These are phyloP conservation scores for Tuber brumale DNA, from an alignment of 495 filamentous ascomycete genomes.

Conservation along the genomic window DNA sequence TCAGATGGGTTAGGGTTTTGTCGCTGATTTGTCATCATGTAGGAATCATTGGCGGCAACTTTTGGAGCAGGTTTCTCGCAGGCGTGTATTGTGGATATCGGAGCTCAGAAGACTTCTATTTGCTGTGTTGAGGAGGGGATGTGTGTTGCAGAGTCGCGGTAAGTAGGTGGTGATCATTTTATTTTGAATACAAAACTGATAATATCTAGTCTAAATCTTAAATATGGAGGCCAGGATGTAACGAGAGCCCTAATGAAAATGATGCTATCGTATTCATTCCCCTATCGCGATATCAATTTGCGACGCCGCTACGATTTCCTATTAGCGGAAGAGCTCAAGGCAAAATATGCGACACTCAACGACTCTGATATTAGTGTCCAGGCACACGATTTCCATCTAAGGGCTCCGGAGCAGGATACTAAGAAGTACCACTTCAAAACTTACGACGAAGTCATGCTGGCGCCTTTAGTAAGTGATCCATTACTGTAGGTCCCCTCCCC, in stretches of 20 bases:
- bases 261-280: conserved; percentile 92
- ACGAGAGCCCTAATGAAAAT: conserved; percentile 93
- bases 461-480: conserved; percentile 60
- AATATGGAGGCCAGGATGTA: conserved; percentile 85
- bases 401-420: conserved; percentile 79
- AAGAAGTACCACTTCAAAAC: conserved; percentile 87
- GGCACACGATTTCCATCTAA: conserved; percentile 77
- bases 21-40: conserved; percentile 2
- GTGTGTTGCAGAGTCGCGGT: conserved; percentile 78
- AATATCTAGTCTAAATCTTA: conserved; percentile 64
- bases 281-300: conserved; percentile 88
- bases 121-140: conserved; percentile 97
- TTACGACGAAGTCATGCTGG: conserved; percentile 87
- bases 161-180: neutral
- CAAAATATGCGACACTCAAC: conserved; percentile 76
- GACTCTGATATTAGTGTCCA: conserved; percentile 72
- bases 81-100: conserved; percentile 91
- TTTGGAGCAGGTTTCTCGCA: conserved; percentile 93
- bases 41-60: conserved; percentile 81
- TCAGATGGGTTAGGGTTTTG: conserved; percentile 27
- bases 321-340: conserved; percentile 89
- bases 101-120: conserved; percentile 95
- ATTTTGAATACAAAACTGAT: conserved; percentile 8
- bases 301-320: conserved; percentile 85
- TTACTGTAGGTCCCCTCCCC: neutral